Conservation (phyloP, 2,329 filamentous ascomycete genomes). For the Aspergillus aculeatinus region DNA sequence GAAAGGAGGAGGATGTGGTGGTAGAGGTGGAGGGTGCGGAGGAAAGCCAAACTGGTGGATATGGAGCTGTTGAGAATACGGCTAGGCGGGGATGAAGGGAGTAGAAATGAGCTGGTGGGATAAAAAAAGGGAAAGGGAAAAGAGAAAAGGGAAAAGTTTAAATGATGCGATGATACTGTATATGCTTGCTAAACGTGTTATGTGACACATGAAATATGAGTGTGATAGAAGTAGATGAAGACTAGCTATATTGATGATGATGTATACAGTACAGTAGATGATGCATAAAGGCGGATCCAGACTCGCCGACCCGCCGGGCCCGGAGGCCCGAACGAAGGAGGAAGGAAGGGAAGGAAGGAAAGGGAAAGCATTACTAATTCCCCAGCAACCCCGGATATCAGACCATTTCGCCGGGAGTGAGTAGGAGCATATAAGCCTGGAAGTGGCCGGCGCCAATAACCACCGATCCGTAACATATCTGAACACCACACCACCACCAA, state of each 20-base stretch:
- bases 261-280: too few species aligned
- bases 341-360: too few species aligned
- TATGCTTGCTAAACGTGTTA: background rate
- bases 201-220: background rate
- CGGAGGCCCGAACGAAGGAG: too few species aligned
- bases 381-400: background rate
- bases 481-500: background rate
- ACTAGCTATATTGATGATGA: too few species aligned
- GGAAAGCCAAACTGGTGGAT: background rate
- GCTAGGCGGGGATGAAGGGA: background rate
- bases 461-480: background rate
- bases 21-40: slow-evolving; percentile 15
- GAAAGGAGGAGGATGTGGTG: slow-evolving; percentile 33
- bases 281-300: too few species aligned
- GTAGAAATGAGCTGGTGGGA: background rate
- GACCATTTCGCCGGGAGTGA: too few species aligned
- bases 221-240: too few species aligned
- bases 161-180: background rate
- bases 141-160: too few species aligned
- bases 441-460: too few species aligned
- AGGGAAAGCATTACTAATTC: background rate
- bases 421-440: too few species aligned
- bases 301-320: too few species aligned
- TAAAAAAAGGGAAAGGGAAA: too few species aligned
- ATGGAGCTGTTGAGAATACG: background rate